phyloP scores from a whole-genome alignment of 768 basidiomycete species.

The Naganishia randhawae region DNA sequence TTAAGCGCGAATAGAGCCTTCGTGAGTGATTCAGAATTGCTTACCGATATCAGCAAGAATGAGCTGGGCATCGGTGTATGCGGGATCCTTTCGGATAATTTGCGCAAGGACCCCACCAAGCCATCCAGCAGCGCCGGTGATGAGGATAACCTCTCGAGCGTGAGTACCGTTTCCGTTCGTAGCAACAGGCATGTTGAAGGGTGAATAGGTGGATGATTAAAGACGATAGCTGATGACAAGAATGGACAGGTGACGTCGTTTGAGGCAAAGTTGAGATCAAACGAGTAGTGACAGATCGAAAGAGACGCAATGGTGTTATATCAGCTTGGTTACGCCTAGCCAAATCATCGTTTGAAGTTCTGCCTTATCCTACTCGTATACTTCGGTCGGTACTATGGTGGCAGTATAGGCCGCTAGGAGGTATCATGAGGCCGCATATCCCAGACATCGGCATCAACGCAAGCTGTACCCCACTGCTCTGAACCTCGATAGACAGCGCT shows the following conservation, averaged over 20 bases:
- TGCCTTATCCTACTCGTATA: no score
- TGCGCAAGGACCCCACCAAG: slow-evolving; percentile 47
- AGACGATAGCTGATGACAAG: not conserved
- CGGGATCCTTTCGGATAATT: slow-evolving; percentile 40
- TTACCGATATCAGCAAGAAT: slow-evolving; percentile 57
- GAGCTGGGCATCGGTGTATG: slow-evolving; percentile 53
- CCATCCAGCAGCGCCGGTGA: slow-evolving; percentile 50
- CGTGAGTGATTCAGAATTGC: no score
- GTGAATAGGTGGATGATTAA: not conserved
- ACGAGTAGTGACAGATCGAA: not conserved
- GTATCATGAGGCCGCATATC: no score
- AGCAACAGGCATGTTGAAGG: slow-evolving; percentile 29
- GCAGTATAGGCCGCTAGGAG: no score
- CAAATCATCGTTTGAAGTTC: no score
- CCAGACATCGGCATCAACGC: no score
- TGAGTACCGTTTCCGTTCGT: slow-evolving; percentile 28
- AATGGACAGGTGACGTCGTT: not conserved
- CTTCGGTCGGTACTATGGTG: no score
- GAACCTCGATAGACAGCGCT: no score
- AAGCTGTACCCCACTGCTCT: no score
- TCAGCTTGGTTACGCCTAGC: no score
- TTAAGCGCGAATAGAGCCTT: no score
- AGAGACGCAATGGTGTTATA: no score
- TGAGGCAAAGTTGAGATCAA: not conserved
- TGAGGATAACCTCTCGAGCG: slow-evolving; percentile 33